phyloP scores from a whole-genome alignment of 345 rosid species.

The Brassica carinata region DNA sequence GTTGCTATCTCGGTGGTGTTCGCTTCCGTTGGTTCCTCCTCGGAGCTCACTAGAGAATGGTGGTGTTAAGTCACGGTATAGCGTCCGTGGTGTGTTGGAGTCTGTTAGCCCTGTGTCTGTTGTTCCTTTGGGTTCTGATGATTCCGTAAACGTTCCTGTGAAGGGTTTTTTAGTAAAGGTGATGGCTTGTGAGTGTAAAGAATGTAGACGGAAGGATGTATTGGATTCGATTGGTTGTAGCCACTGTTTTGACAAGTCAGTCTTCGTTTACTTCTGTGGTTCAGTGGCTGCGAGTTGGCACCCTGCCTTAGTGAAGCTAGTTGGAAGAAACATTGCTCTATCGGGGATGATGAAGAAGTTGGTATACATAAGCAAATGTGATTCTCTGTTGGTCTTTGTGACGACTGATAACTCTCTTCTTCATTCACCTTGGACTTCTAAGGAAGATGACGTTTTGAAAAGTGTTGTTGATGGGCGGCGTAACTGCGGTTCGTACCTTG shows the following conservation, averaged over 20 bases:
- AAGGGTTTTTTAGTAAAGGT: conserved; percentile 62
- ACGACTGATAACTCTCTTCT: conserved; percentile 54
- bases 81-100: conserved; percentile 59
- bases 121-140: conserved; percentile 50
- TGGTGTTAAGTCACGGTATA: conserved; percentile 46
- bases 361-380: conserved; percentile 53
- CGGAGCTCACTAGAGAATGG: conserved; percentile 5
- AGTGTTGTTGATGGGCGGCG: conserved; percentile 45
- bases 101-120: conserved; percentile 67
- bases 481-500: conserved; percentile 65
- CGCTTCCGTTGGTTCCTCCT: conserved; percentile 48
- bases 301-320: conserved; percentile 65
- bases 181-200: conserved; percentile 61
- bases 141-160: conserved; percentile 43
- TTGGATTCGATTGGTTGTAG: conserved; percentile 5
- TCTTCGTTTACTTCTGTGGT: conserved; percentile 65
- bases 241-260: conserved; percentile 50
- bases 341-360: conserved; percentile 72
- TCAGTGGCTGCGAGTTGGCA: conserved; percentile 64
- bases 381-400: conserved; percentile 61
- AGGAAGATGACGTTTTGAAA: conserved; percentile 38
- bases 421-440: conserved; percentile 44
- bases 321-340: conserved; percentile 50
- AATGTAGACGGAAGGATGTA: conserved; percentile 39
- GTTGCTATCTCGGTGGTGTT: conserved; percentile 28